A percentile compares a stretch with the other conserved stretches of the same genome.
Evolutionary conservation across 805 yeast species (phyloP).

Genomic region (Metschnikowia gruessii): DNA sequence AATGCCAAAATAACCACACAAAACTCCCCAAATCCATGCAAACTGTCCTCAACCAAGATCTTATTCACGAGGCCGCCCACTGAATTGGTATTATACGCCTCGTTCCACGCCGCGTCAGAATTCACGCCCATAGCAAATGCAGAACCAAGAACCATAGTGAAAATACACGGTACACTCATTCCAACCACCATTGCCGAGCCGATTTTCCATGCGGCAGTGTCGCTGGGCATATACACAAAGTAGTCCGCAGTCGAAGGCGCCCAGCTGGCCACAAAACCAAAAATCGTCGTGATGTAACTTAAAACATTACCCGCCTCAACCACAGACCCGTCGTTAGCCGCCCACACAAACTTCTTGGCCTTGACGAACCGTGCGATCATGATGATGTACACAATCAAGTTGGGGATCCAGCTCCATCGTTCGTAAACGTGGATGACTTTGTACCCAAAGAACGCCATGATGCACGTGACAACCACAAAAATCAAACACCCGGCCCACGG

Average conservation of each 20-base stretch:
- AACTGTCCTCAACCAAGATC: conserved; percentile 27
- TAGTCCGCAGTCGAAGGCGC: conserved; percentile 34
- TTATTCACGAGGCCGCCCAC: conserved; percentile 34
- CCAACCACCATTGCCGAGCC: conserved; percentile 28
- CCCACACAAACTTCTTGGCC: conserved; percentile 25
- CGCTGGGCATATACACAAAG: conserved; percentile 31
- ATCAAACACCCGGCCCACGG: conserved; percentile 37
- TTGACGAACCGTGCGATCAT: conserved; percentile 29
- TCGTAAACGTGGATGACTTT: conserved; percentile 32
- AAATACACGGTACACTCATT: conserved; percentile 27
- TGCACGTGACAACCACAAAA: conserved; percentile 29
- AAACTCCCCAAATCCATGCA: conserved; percentile 34
- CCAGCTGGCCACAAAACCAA: conserved; percentile 37
- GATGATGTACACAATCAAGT: conserved; percentile 27
- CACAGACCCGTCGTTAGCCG: conserved; percentile 10
- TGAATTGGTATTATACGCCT: conserved; percentile 28
- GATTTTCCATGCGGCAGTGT: conserved; percentile 28
- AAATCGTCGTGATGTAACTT: conserved; percentile 28
- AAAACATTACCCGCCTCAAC: conserved; percentile 29
- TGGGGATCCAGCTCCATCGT: conserved; percentile 35
- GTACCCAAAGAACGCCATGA: conserved; percentile 32
- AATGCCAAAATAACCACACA: conserved; percentile 32
- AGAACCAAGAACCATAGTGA: conserved; percentile 32
- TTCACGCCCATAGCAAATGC: conserved; percentile 31
- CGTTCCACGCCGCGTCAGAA: conserved; percentile 27